A percentile compares a stretch with the other conserved stretches of the same genome.
Conservation (phyloP, 768 basidiomycete genomes). For the Trametopsis cervina region DNA sequence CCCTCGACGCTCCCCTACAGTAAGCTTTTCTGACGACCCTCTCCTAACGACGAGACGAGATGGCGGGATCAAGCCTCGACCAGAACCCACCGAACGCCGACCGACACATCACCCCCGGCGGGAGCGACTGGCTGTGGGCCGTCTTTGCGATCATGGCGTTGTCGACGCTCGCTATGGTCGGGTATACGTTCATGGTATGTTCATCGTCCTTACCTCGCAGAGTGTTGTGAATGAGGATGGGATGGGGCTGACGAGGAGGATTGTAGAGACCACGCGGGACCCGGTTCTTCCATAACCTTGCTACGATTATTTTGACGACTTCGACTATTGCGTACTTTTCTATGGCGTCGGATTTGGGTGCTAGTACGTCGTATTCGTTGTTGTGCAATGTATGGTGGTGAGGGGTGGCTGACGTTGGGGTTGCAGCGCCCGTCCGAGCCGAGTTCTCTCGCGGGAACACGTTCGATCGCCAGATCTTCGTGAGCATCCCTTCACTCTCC, state of each 20-base stretch:
- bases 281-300: constrained; percentile 45
- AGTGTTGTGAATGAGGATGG: no score
- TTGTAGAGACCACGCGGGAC: constrained; percentile 31
- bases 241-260: no score
- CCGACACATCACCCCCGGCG: constrained; percentile 35
- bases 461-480: constrained; percentile 34
- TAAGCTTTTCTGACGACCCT: constrained; percentile 5
- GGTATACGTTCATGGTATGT: constrained; percentile 32
- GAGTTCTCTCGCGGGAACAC: constrained; percentile 31
- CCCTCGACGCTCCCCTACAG: constrained; percentile 9
- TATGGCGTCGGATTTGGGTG: constrained; percentile 53
- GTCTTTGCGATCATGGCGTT: constrained; percentile 45
- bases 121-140: constrained; percentile 50
- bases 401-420: background rate
- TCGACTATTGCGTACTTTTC: constrained; percentile 42
- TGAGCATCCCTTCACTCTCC: constrained; percentile 19
- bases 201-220: no score
- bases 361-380: constrained; percentile 6
- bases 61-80: constrained; percentile 20
- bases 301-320: constrained; percentile 38
- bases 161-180: constrained; percentile 31
- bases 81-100: constrained; percentile 31
- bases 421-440: constrained; percentile 30
- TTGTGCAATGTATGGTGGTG: background rate
- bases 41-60: background rate